Conservation (phyloP, 305 asterid species). For the Euphrasia arctica region DNA sequence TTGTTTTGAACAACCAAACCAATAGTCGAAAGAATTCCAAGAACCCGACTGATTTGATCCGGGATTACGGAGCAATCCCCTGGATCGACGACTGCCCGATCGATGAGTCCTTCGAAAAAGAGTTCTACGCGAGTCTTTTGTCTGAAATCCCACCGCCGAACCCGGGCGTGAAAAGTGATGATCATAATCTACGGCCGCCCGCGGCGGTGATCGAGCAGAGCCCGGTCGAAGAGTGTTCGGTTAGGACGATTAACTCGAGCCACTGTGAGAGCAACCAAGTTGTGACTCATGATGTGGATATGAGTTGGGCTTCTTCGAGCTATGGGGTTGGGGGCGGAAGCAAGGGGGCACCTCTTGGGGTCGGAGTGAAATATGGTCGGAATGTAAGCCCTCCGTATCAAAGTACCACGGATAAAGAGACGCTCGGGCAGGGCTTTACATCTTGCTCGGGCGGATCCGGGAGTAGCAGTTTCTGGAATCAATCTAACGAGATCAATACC, state of each 20-base stretch:
- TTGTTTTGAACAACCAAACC: slow-evolving; percentile 53
- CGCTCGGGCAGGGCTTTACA: slow-evolving; percentile 37
- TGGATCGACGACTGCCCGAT: slow-evolving; percentile 60
- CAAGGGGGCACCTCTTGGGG: not conserved
- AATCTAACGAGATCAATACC: slow-evolving; percentile 37
- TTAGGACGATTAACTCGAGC: slow-evolving; percentile 58
- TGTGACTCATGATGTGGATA: slow-evolving; percentile 34
- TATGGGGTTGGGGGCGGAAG: not conserved
- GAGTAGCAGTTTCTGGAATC: slow-evolving; percentile 55
- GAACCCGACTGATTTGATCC: slow-evolving; percentile 38
- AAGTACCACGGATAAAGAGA: slow-evolving; percentile 32
- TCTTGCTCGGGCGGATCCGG: slow-evolving; percentile 77
- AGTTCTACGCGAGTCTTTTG: slow-evolving; percentile 47
- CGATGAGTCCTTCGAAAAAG: slow-evolving; percentile 60
- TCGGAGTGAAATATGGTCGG: slow-evolving; percentile 20
- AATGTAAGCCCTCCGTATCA: slow-evolving; percentile 32
- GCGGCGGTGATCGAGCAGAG: slow-evolving; percentile 20
- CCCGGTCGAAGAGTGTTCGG: slow-evolving; percentile 38
- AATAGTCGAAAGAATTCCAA: slow-evolving; percentile 36
- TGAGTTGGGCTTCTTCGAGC: slow-evolving; percentile 31
- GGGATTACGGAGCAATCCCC: slow-evolving; percentile 48
- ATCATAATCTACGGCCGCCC: slow-evolving; percentile 20
- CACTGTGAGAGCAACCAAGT: slow-evolving; percentile 78
- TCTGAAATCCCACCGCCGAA: slow-evolving; percentile 42
- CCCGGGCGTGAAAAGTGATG: slow-evolving; percentile 13